A percentile compares a stretch with the other conserved stretches of the same genome.
These are phyloP conservation scores for Arachnomyces sp. DNA, from an alignment of 2,329 filamentous ascomycete species.

Conservation along the genomic window DNA sequence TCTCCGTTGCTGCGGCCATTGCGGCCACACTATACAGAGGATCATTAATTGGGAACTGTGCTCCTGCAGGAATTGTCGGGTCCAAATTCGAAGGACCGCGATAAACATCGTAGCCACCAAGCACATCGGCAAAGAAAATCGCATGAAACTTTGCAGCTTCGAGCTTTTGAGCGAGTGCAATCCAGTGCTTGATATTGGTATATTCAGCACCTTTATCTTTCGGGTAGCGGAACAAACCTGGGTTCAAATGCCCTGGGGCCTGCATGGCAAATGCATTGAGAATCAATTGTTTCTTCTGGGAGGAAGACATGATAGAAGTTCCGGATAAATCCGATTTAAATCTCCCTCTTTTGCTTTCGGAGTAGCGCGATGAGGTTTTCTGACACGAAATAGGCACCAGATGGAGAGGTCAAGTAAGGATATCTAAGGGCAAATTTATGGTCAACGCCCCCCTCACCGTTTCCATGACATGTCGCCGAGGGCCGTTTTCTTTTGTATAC, in stretches of 20 bases:
- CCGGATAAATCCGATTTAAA: no score
- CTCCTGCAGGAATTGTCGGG: constrained; percentile 31
- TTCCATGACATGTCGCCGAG: no score
- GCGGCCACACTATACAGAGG: constrained; percentile 36
- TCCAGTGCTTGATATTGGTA: constrained; percentile 40
- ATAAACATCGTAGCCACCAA: constrained; percentile 42
- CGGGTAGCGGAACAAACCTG: constrained; percentile 33
- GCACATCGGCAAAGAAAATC: constrained; percentile 44
- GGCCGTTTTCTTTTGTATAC: no score
- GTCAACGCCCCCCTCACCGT: no score
- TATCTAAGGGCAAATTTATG: no score
- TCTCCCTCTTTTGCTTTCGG: no score
- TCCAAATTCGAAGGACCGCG: constrained; percentile 32
- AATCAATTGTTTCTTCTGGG: constrained; percentile 31
- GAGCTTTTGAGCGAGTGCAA: constrained; percentile 38
- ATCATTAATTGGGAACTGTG: constrained; percentile 39
- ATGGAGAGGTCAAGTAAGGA: no score
- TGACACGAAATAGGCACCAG: no score
- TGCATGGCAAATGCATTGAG: constrained; percentile 44
- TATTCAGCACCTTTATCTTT: constrained; percentile 30
- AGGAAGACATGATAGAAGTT: not conserved
- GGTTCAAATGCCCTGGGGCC: constrained; percentile 38
- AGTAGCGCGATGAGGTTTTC: no score
- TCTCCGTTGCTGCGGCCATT: constrained; percentile 40
- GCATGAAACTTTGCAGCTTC: constrained; percentile 44